A percentile compares a stretch with the other conserved stretches of the same genome.
Conservation (phyloP, 2,329 filamentous ascomycete species). For the Cladophialophora exuberans region DNA sequence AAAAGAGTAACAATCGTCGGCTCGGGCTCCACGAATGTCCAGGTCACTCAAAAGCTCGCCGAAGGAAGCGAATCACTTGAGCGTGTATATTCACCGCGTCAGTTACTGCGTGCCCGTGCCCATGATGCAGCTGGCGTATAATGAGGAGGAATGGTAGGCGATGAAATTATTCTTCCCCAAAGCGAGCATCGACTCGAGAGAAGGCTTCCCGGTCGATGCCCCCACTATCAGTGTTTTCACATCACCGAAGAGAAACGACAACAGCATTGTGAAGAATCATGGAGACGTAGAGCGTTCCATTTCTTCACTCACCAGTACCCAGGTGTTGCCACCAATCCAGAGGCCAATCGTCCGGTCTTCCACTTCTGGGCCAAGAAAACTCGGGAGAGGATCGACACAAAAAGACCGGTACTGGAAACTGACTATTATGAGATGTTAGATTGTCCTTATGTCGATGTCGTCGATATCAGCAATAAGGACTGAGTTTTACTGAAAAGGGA, state of each 20-base stretch:
- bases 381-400: constrained; percentile 54
- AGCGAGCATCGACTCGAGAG: constrained; percentile 53
- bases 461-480: constrained; percentile 49
- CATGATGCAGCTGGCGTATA: constrained; percentile 61
- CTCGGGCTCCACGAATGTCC: constrained; percentile 66
- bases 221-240: no score
- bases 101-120: constrained; percentile 67
- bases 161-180: not conserved
- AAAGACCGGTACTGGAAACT: constrained; percentile 54
- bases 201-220: constrained; percentile 56
- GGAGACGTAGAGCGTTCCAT: constrained; percentile 60
- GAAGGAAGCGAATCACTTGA: constrained; percentile 54
- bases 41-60: constrained; percentile 65
- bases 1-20: constrained; percentile 68
- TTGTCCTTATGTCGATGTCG: constrained; percentile 50
- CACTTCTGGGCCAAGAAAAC: constrained; percentile 60
- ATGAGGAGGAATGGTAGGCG: constrained; percentile 19
- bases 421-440: constrained; percentile 57
- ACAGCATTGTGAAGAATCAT: constrained; percentile 54
- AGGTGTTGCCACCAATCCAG: constrained; percentile 51
- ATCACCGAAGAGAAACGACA: constrained; percentile 45
- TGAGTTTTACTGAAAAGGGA: constrained; percentile 48
- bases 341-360: constrained; percentile 58
- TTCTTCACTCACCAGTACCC: constrained; percentile 58
- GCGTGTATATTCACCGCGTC: constrained; percentile 63